These are phyloP conservation scores for Trichoderma semiorbis DNA, from an alignment of 2,329 filamentous ascomycete genomes.

Conservation along the genomic window DNA sequence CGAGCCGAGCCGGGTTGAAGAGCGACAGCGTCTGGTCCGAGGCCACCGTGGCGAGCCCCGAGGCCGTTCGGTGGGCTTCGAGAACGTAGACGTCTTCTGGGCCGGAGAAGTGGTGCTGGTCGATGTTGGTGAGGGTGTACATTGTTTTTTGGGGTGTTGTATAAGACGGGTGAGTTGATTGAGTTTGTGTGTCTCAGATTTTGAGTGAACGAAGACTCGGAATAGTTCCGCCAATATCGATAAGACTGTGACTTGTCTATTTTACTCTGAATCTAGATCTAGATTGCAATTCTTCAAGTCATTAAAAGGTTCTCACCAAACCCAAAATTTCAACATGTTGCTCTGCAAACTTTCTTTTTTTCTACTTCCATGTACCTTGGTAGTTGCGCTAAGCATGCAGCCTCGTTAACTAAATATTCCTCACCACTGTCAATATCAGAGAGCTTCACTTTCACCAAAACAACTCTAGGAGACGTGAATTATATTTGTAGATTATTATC, in stretches of 20 bases:
- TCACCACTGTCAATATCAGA: not conserved
- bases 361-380: not conserved
- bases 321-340: not conserved
- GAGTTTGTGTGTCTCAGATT: not conserved
- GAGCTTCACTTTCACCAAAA: not conserved
- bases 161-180: not conserved
- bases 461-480: not conserved
- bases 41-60: conserved; percentile 58
- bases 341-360: not conserved
- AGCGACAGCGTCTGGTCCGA: conserved; percentile 69
- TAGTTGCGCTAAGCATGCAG: conserved; percentile 7
- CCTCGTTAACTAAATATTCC: conserved; percentile 33
- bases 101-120: conserved; percentile 29
- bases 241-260: not conserved
- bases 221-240: not conserved
- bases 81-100: conserved; percentile 52
- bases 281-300: not conserved
- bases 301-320: not conserved
- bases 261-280: not conserved
- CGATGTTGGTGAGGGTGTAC: conserved; percentile 35
- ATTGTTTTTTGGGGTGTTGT: conserved; percentile 21
- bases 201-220: not conserved
- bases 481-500: not conserved
- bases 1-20: conserved; percentile 58
- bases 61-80: conserved; percentile 50